A percentile compares a stretch with the other conserved stretches of the same genome.
phyloP scores from a whole-genome alignment of 2,329 filamentous ascomycete genomes.

The Penicillium glabrum region DNA sequence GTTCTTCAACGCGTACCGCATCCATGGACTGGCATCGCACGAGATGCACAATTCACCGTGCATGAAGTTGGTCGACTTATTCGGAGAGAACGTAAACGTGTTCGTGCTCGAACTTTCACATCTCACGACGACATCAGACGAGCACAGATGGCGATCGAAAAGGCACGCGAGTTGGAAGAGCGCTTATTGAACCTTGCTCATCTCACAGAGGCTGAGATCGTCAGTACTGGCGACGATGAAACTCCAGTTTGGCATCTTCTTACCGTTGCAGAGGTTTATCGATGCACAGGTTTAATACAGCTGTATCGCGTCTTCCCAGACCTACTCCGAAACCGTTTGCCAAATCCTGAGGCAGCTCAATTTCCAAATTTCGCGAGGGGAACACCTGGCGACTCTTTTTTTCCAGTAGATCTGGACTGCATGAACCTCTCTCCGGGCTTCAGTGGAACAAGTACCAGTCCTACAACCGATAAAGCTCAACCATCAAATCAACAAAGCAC shows the following conservation, averaged over 20 bases:
- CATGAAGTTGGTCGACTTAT: conserved; percentile 49
- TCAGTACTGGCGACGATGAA: conserved; percentile 53
- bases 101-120: conserved; percentile 37
- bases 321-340: conserved; percentile 47
- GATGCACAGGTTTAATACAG: conserved; percentile 54
- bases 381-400: conserved; percentile 20
- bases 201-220: conserved; percentile 48
- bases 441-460: neutral
- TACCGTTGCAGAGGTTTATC: conserved; percentile 54
- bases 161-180: conserved; percentile 46
- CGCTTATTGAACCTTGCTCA: conserved; percentile 49
- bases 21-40: conserved; percentile 41
- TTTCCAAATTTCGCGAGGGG: conserved; percentile 1
- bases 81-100: conserved; percentile 36
- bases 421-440: conserved; percentile 22
- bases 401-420: conserved; percentile 23
- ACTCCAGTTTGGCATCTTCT: conserved; percentile 56
- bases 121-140: conserved; percentile 35
- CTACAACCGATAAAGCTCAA: neutral
- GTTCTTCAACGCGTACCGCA: conserved; percentile 38
- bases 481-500: neutral
- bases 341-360: conserved; percentile 9
- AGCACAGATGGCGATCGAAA: conserved; percentile 36
- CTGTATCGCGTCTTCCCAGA: conserved; percentile 57
- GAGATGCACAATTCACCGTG: conserved; percentile 37